Evolutionary conservation across 805 yeast species (phyloP), one percentile per base, ranked within the genome.

Genomic region (Blastobotrys muscicola): DNA sequence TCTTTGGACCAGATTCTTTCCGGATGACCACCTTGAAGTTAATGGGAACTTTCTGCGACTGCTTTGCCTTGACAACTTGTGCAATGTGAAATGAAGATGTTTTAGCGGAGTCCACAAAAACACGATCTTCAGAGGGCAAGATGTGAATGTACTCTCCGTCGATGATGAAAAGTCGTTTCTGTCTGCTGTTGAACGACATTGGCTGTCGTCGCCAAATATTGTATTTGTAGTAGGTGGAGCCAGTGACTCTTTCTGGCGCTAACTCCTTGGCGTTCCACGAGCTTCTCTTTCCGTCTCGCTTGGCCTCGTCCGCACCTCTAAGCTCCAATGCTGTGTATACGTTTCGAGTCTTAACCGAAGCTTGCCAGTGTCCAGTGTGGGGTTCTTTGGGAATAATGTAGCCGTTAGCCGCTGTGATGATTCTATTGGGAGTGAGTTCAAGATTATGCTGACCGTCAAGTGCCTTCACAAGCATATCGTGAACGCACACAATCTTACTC

Each of bases 111-210:
- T 82, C 92, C 54, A 82, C 76, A 74, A 85, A 76, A 51, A 74
- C 75, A 45, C 76, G 71, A 46, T 85, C 90, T 53, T 84, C 86
- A 6, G 87, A 80, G 0, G 97, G 96, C 54, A 85, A 76, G 39
- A 90, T 75, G 55, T 89, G 90, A 10, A 90, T 76, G 55, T 86
- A 87, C 54, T 86, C 95, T n/a, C 97, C 97, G 61, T 90, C 97
- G 33, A 90, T 76, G 1, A 92, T 87, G 29, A 90, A 68, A 0
- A 87, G 76, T 53, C 92, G 76, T 53, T 87, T 94, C 48, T 85
- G 85, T 43, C 87, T 72, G 45, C 78, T 78, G 46, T 83, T 76
- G 50, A 90, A 79, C 0, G 94, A 80, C 78, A 82, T 75, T 15
- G 87, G 89, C 54, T 89, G 90, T 47, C 92, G 76, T 55, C 97